Evolutionary conservation across 2,329 filamentous ascomycete genomes (phyloP).

Genomic region (Aspergillus japonicus): DNA sequence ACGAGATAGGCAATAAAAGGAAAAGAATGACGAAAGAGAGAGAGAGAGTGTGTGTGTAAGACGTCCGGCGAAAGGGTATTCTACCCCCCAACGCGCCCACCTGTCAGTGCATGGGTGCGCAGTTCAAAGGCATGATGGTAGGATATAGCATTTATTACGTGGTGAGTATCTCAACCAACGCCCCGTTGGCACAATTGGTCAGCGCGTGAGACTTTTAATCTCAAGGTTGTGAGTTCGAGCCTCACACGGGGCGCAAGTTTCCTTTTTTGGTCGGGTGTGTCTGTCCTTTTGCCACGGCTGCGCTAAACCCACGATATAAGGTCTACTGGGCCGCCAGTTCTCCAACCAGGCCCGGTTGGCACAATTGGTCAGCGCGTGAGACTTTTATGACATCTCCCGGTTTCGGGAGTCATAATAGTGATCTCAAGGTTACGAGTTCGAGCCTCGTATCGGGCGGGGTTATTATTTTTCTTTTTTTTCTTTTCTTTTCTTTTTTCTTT

Average conservation of each 20-base stretch:
- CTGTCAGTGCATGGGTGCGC: too few relatives aligned
- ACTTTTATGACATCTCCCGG: background rate
- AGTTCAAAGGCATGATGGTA: too few relatives aligned
- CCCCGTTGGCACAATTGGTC: background rate
- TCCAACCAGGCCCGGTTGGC: background rate
- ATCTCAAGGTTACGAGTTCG: background rate
- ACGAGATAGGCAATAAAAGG: too few relatives aligned
- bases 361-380: background rate
- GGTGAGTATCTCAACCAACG: background rate
- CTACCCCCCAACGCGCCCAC: too few relatives aligned
- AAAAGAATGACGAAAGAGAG: too few relatives aligned
- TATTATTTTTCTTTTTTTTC: too few relatives aligned
- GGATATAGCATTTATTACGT: fast-evolving
- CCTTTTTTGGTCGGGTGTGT: background rate
- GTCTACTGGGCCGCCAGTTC: background rate
- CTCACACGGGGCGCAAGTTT: background rate
- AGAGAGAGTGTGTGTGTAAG: too few relatives aligned
- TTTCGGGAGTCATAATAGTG: too few relatives aligned
- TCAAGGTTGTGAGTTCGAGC: background rate
- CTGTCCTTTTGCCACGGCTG: too few relatives aligned
- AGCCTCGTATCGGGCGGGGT: background rate
- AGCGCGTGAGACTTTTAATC: background rate
- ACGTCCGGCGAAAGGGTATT: too few relatives aligned
- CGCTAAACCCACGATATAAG: fast-evolving
- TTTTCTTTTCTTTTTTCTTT: background rate